phyloP scores from a whole-genome alignment of 768 basidiomycete genomes.

The Candolleomyces eurysporus region DNA sequence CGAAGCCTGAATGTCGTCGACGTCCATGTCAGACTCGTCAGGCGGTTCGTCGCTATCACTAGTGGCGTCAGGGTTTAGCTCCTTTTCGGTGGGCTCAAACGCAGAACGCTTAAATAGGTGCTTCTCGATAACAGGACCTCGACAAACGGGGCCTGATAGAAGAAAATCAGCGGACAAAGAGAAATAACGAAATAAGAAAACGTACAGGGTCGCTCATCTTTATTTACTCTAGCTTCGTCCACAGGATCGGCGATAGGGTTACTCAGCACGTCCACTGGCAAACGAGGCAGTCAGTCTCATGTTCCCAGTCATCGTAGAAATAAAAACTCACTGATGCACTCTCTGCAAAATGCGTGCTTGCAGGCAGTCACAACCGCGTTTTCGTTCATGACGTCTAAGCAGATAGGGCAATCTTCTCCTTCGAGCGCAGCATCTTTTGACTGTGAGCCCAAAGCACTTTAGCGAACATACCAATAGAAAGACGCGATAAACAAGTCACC shows the following conservation, averaged over 20 bases:
- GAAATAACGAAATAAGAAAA: not conserved
- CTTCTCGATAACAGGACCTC: conserved; percentile 42
- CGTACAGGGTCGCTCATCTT: conserved; percentile 52
- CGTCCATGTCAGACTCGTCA: conserved; percentile 25
- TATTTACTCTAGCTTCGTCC: conserved; percentile 30
- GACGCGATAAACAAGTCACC: conserved; percentile 26
- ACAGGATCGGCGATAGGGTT: conserved; percentile 30
- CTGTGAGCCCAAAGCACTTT: conserved; percentile 23
- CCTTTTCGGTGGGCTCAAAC: conserved; percentile 58
- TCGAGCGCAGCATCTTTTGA: conserved; percentile 46
- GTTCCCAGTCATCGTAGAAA: not conserved
- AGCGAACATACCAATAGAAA: not conserved
- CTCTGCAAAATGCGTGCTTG: conserved; percentile 58
- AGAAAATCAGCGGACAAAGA: not conserved
- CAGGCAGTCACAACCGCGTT: conserved; percentile 55
- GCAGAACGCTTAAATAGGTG: conserved; percentile 54
- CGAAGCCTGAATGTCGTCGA: conserved; percentile 20
- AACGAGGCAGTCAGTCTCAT: not conserved
- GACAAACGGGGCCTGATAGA: conserved; percentile 57
- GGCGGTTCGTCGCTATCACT: conserved; percentile 25
- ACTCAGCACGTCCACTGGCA: conserved; percentile 44
- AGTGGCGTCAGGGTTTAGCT: conserved; percentile 25
- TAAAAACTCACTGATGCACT: conserved; percentile 47
- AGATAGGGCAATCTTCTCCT: conserved; percentile 66
- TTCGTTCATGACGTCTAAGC: conserved; percentile 55